Evolutionary conservation across 495 filamentous ascomycete species (phyloP).

Genomic region (Aspergillus biplanus): DNA sequence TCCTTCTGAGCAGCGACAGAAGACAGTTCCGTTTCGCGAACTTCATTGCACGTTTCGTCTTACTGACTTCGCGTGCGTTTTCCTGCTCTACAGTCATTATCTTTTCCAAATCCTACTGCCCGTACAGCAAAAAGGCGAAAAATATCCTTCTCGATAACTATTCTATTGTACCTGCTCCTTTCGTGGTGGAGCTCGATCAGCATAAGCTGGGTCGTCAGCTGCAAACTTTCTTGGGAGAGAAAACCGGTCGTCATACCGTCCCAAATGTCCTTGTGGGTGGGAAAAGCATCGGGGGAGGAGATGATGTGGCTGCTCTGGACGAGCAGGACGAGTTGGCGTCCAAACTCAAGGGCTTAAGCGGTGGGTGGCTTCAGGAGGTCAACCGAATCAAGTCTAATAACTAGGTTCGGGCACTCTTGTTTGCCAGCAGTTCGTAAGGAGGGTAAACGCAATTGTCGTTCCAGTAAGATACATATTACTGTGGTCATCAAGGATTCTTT

Average conservation of each 20-base stretch:
- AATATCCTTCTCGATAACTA: slow-evolving; percentile 79
- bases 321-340: slow-evolving; percentile 66
- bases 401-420: not conserved
- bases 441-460: not conserved
- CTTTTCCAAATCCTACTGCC: slow-evolving; percentile 94
- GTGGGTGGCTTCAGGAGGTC: slow-evolving; percentile 65
- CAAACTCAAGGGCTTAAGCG: slow-evolving; percentile 73
- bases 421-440: not conserved
- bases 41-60: not conserved
- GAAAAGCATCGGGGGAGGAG: slow-evolving; percentile 86
- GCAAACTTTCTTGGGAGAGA: slow-evolving; percentile 68
- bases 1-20: not conserved
- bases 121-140: slow-evolving; percentile 81
- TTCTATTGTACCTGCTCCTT: slow-evolving; percentile 77
- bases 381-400: slow-evolving; percentile 22
- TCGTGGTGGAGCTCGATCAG: slow-evolving; percentile 88
- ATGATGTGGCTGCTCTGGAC: slow-evolving; percentile 79
- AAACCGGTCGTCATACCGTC: slow-evolving; percentile 82
- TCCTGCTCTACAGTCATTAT: slow-evolving; percentile 69
- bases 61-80: slow-evolving; percentile 1
- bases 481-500: too few species aligned
- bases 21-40: slow-evolving; percentile 3
- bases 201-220: slow-evolving; percentile 73
- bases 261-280: slow-evolving; percentile 90
- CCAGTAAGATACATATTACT: too few species aligned